These are phyloP conservation scores for Endocarpon pusillum DNA, from an alignment of 495 filamentous ascomycete species.

Conservation along the genomic window DNA sequence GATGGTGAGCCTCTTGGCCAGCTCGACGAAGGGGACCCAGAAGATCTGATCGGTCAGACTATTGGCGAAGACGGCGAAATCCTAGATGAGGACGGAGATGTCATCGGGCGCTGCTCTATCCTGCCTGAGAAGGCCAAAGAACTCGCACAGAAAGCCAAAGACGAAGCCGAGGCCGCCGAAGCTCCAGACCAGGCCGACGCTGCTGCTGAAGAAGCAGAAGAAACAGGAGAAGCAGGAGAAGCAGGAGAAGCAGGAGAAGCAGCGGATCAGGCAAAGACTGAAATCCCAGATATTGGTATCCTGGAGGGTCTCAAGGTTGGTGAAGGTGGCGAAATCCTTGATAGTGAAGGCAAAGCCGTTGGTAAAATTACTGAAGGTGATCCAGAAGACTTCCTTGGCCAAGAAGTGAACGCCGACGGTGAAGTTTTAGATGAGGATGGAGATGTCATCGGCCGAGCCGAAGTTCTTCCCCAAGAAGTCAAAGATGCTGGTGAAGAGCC, in stretches of 20 bases:
- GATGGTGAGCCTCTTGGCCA: conserved; percentile 17
- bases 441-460: conserved; percentile 29
- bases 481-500: conserved; percentile 14
- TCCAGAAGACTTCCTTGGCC: conserved; percentile 18
- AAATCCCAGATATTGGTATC: conserved; percentile 27
- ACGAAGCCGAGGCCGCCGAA: conserved; percentile 9
- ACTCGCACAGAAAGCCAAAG: conserved; percentile 14
- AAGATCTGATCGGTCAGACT: conserved; percentile 14
- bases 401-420: conserved; percentile 11
- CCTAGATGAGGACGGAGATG: conserved; percentile 16
- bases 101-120: conserved; percentile 17
- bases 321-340: conserved; percentile 36
- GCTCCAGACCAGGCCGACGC: conserved; percentile 15
- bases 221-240: no score
- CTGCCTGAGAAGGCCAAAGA: conserved; percentile 18
- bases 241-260: conserved; percentile 1
- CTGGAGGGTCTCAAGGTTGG: conserved; percentile 39
- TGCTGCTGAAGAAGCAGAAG: no score
- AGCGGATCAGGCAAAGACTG: conserved; percentile 7
- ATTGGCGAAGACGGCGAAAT: conserved; percentile 23
- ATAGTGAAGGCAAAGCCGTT: conserved; percentile 9
- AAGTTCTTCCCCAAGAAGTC: conserved; percentile 16
- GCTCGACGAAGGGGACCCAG: conserved; percentile 10
- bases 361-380: conserved; percentile 28
- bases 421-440: conserved; percentile 29